Evolutionary conservation across 306 rosid genomes (phyloP), one percentile per base, ranked within the genome.

Genomic region (Abrus precatorius): DNA sequence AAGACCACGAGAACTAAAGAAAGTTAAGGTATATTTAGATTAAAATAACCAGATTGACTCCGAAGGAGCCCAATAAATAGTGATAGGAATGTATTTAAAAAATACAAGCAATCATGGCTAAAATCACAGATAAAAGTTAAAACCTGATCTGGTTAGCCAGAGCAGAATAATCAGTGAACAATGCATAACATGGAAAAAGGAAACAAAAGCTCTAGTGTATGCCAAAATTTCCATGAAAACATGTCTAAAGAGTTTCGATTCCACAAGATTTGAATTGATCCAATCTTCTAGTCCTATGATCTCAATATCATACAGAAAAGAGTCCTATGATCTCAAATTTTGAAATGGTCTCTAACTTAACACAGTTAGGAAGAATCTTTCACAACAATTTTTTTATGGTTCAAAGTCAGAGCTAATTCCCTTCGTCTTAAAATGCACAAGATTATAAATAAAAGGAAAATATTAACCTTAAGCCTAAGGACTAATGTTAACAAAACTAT

Each of bases 391-490:
- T 12, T 33, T 61, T 45, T 30, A 32, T 8, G 32, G 20, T 34
- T 54, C 54, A 71, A 36, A 40, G 49, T 62, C 53, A 80, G 41
- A 60, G 74, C 38, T 43, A 64, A 50, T 13, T 45, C 40, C 30
- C 56, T 47, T 54, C 56, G 69, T 41, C 54, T 68, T 40, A 4
- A 9, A 60, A 12, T 6, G 72, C 38, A 33, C n/a, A 43, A 10
- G 14, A 48, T 54, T 33, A 45, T 43, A 29, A 20, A 20, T 20
- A 20, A 20, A 20, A 20, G 20, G 20, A 20, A 20, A 20, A 20
- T 20, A 20, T 20, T 20, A 20, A 20, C 20, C 20, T 20, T 20
- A 20, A 20, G 20, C 20, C 20, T 20, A 20, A 20, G 20, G 20
- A 20, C 20, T 20, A 20, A 20, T 20, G 20, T 20, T 20, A 20